Percentiles rank a stretch among this genome's conserved stretches.
Evolutionary conservation across 2,329 filamentous ascomycete genomes (phyloP).

Genomic region (Dothideomycetes sp.): DNA sequence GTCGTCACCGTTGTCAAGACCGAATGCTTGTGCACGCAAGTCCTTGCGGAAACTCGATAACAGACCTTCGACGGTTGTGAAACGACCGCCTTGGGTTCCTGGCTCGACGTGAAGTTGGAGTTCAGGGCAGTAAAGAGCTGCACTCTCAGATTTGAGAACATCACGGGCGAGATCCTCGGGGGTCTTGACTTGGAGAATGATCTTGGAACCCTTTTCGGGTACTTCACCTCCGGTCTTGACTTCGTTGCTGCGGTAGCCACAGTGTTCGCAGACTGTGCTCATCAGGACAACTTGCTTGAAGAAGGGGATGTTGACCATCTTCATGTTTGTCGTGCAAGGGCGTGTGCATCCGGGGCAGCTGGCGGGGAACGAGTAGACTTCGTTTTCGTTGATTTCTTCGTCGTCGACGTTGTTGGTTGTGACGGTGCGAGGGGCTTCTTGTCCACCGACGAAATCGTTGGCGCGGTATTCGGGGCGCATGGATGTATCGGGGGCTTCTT

Average conservation of each 20-base stretch:
- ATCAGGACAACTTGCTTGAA: slow-evolving; percentile 97
- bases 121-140: slow-evolving; percentile 76
- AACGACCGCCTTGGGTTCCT: slow-evolving; percentile 87
- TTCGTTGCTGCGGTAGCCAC: slow-evolving; percentile 86
- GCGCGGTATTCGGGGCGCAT: slow-evolving; percentile 45
- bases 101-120: slow-evolving; percentile 81
- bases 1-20: slow-evolving; percentile 49
- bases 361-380: slow-evolving; percentile 87
- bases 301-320: slow-evolving; percentile 95
- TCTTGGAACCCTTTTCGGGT: slow-evolving; percentile 74
- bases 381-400: slow-evolving; percentile 75
- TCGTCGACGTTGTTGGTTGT: slow-evolving; percentile 33
- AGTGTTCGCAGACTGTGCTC: slow-evolving; percentile 84
- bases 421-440: slow-evolving; percentile 4
- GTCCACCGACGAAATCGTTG: slow-evolving; percentile 20
- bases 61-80: slow-evolving; percentile 93
- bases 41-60: slow-evolving; percentile 88
- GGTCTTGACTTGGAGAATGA: slow-evolving; percentile 63
- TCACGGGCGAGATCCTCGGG: slow-evolving; percentile 74
- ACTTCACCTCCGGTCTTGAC: slow-evolving; percentile 95
- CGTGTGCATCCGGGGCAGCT: slow-evolving; percentile 86
- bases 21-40: slow-evolving; percentile 78
- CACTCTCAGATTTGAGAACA: slow-evolving; percentile 93
- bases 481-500: slow-evolving; percentile 46
- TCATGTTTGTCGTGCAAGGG: slow-evolving; percentile 87